Evolutionary conservation across 768 basidiomycete genomes (phyloP), one percentile per base, ranked within the genome.

Genomic region (Boletus reticulatus): DNA sequence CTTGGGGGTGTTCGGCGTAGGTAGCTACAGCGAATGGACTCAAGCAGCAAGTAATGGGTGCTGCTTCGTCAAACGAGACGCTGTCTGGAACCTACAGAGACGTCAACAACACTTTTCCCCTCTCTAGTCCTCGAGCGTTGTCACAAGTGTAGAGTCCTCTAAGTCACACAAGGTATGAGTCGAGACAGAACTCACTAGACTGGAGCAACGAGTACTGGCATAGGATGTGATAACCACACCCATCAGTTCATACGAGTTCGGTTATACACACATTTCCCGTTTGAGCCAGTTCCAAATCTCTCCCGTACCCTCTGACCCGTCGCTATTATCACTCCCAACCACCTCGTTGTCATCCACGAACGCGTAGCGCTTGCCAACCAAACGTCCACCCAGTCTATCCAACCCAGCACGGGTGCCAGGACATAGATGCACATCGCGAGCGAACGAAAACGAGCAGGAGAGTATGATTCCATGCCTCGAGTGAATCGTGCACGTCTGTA

Each of bases 401-500:
- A 46, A n/a, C 5, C 48, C 29, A 4, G n/a, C 13, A 37, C 13
- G 16, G 22, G 13, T 39, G 27, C n/a, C 11, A 9, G n/a, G 20
- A 16, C 19, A 16, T 17, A 50, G 32, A 3, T 2, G 24, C 10
- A 36, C 37, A 43, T 59, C 48, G 5, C 7, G 0, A 17, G 56
- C 20, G 12, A 32, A 11, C 37, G 60, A 53, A 41, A 61, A 59
- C n/a, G 48, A 53, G 22, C 61, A 61, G 4, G 60, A 58, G 16
- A 55, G 56, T 36, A 50, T 84, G 36, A 85, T 53, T 1, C 89
- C 89, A 53, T 86, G 88, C 63, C 84, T 87, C 10, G 88, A 82
- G 37, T 62, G 74, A 42, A 91, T 77, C 76, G 79, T 7, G 56
- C 72, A 87, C 74, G 58, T 55, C 59, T 62, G 37, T n/a, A 53